Evolutionary conservation across 1,284 basidiomycete species (phyloP), one percentile per base, ranked within the genome.

Genomic region (Trichosporon faecale): DNA sequence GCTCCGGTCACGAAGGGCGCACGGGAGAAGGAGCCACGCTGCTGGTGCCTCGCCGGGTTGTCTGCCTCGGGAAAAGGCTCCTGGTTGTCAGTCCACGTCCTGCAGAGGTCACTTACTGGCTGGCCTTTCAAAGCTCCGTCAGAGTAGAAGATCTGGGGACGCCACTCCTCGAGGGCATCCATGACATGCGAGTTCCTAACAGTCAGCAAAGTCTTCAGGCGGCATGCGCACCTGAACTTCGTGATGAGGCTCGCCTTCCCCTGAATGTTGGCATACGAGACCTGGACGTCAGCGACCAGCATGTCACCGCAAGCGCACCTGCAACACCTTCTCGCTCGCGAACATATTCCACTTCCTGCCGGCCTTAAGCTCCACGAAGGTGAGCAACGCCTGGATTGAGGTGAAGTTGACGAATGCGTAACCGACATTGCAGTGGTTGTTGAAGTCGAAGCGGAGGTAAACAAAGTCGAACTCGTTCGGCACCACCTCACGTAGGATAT

Each of bases 391-490:
- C 8, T 72, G 55, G 8, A 44, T 66, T 1, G 75, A 76, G 21
- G 76, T 77, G 70, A 83, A 83, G 73, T 83, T 83, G 76, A 83
- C 81, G 68, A 83, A 83, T 8, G 80, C 82, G 70, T 83, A 83
- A 16, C 82, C 80, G 61, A 82, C 82, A 66, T 84, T 84, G 72
- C 82, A 84, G 70, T 78, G 77, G 69, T 82, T 83, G 65, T 78
- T 76, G 72, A 83, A 84, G 72, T 84, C 83, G 68, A 83, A 83
- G 2, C 83, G 79, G 2, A 84, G 76, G 68, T 84, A 84, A 33
- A 82, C 79, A 73, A 84, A 84, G 72, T 83, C 82, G 65, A 80
- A 81, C 29, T 77, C 79, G 14, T 77, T 75, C 1, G 82, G 83
- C 6, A 82, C 80, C 12, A 79, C 78, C 68, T 81, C 78, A 35